Evolutionary conservation across 768 basidiomycete genomes (phyloP).

Genomic region (Hydnum rufescens): DNA sequence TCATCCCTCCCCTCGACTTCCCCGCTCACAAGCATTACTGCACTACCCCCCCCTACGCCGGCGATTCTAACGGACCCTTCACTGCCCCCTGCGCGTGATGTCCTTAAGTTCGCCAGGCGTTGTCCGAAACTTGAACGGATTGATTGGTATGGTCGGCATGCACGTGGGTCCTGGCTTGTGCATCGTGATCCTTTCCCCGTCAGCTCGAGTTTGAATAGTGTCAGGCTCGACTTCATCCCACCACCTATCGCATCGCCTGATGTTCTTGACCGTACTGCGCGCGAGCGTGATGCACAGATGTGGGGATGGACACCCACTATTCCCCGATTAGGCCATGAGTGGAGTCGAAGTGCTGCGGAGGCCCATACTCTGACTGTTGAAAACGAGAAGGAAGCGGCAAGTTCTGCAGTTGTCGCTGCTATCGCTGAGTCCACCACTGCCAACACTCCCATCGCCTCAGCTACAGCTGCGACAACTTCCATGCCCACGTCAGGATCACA

Average conservation of each 20-base stretch:
- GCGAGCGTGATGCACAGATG: conserved; percentile 10
- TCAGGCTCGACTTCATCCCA: not conserved
- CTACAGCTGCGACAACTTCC: too few relatives aligned
- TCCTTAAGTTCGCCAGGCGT: conserved; percentile 22
- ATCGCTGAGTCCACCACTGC: too few relatives aligned
- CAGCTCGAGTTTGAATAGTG: conserved; percentile 1
- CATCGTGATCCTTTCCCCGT: conserved; percentile 11
- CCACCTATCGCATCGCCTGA: conserved; percentile 8
- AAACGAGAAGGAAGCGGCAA: not conserved
- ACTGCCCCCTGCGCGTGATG: conserved; percentile 20
- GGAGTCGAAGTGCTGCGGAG: conserved; percentile 18
- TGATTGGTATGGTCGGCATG: conserved; percentile 22
- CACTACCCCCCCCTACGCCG: not conserved
- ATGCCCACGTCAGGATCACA: too few relatives aligned
- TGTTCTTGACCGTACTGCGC: conserved; percentile 12
- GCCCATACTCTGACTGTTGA: not conserved
- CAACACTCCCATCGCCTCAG: too few relatives aligned
- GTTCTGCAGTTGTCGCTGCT: too few relatives aligned
- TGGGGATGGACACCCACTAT: conserved; percentile 11
- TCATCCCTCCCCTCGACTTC: conserved; percentile 16
- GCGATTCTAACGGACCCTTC: conserved; percentile 16
- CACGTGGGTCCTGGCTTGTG: conserved; percentile 19
- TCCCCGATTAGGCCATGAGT: conserved; percentile 17
- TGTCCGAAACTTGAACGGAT: conserved; percentile 19
- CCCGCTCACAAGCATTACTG: not conserved